Conservation (phyloP, 768 basidiomycete genomes). For the Suillus sp. region DNA sequence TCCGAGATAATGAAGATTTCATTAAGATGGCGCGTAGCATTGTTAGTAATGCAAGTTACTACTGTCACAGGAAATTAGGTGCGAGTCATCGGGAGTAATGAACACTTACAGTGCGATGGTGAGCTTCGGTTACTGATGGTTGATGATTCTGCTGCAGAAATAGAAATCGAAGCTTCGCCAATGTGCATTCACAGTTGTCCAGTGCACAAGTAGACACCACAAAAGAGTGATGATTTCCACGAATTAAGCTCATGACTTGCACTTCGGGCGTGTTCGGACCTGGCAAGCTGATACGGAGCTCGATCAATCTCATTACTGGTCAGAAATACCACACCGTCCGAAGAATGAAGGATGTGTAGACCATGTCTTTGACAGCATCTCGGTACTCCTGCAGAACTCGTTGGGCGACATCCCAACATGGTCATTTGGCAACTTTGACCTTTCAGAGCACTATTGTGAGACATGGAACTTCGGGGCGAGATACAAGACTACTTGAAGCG, state of each 20-base stretch:
- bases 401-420: neutral
- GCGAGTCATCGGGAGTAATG: neutral
- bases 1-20: neutral
- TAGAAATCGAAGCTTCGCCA: neutral
- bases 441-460: neutral
- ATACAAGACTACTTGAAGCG: neutral
- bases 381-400: neutral
- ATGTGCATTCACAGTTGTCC: neutral
- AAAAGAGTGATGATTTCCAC: neutral
- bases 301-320: neutral
- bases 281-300: neutral
- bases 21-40: neutral
- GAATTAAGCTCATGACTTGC: neutral
- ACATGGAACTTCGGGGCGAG: neutral
- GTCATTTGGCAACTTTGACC: neutral
- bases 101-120: neutral
- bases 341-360: neutral
- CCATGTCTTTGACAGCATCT: neutral
- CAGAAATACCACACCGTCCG: neutral
- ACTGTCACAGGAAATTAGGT: neutral
- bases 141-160: neutral
- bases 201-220: neutral
- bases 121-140: neutral
- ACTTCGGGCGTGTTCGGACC: neutral
- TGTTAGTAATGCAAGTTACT: neutral